phyloP scores from a whole-genome alignment of 257 asterid species.

The Salvia splendens region DNA sequence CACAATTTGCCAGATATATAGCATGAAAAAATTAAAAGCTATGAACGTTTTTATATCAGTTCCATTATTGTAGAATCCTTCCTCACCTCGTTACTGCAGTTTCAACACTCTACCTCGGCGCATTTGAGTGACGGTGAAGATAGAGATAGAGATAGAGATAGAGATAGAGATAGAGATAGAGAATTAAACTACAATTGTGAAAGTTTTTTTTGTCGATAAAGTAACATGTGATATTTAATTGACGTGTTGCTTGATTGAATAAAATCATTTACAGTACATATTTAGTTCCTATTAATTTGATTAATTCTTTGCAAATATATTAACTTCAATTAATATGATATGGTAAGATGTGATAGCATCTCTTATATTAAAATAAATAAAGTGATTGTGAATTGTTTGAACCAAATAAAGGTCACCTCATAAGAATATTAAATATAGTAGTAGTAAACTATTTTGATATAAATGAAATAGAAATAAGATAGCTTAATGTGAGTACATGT shows the following conservation, averaged over 20 bases:
- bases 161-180: too few relatives aligned
- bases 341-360: too few relatives aligned
- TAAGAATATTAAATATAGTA: too few relatives aligned
- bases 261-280: neutral
- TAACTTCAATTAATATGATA: too few relatives aligned
- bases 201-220: conserved; percentile 38
- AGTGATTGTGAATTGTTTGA: too few relatives aligned
- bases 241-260: neutral
- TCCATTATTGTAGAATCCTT: conserved; percentile 23
- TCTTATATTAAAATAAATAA: too few relatives aligned
- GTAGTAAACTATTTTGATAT: too few relatives aligned
- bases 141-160: conserved; percentile 26
- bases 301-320: too few relatives aligned
- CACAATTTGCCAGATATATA: conserved; percentile 5
- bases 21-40: neutral
- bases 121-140: conserved; percentile 15
- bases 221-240: conserved; percentile 30
- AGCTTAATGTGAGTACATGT: too few relatives aligned
- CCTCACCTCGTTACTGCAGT: conserved; percentile 42
- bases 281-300: too few relatives aligned
- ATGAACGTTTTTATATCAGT: neutral
- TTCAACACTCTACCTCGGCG: conserved; percentile 27
- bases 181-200: conserved; percentile 26
- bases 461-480: too few relatives aligned
- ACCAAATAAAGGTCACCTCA: too few relatives aligned